Percentiles rank a stretch among this genome's conserved stretches.
phyloP scores from a whole-genome alignment of 2,329 filamentous ascomycete species.

The Colletotrichum godetiae region DNA sequence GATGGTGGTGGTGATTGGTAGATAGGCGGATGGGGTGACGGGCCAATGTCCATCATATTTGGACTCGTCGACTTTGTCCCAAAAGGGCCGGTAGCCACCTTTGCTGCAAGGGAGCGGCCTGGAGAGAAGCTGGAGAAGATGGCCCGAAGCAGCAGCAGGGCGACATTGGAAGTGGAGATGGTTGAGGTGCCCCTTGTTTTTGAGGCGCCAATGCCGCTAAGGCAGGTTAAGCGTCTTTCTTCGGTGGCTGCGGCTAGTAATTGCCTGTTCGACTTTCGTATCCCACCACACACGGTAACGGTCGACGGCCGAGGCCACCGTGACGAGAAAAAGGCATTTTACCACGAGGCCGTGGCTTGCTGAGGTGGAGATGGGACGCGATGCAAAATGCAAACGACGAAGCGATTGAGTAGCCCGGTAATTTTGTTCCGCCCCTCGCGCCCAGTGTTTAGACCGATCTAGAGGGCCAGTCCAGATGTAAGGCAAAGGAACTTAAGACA shows the following conservation, averaged over 20 bases:
- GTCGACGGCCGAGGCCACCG: neutral
- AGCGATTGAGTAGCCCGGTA: neutral
- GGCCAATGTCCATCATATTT: slow-evolving; percentile 5
- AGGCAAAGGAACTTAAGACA: neutral
- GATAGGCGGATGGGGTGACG: neutral
- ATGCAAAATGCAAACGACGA: slow-evolving; percentile 10
- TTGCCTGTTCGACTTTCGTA: slow-evolving; percentile 10
- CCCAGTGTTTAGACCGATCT: neutral
- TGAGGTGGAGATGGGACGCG: neutral
- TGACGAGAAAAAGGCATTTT: neutral
- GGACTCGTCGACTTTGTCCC: neutral
- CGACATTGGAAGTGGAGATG: slow-evolving; percentile 16
- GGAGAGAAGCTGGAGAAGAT: slow-evolving; percentile 22
- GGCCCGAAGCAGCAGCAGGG: slow-evolving; percentile 28
- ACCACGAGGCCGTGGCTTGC: slow-evolving; percentile 21
- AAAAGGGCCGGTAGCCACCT: slow-evolving; percentile 19
- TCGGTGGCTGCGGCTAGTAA: slow-evolving; percentile 22
- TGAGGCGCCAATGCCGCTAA: slow-evolving; percentile 22
- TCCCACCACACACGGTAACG: slow-evolving; percentile 19
- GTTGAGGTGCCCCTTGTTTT: slow-evolving; percentile 23
- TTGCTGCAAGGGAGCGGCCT: slow-evolving; percentile 17
- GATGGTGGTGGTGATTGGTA: neutral
- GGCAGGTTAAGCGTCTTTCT: slow-evolving; percentile 15
- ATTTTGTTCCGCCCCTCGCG: neutral
- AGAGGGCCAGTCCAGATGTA: neutral